Evolutionary conservation across 2,329 filamentous ascomycete species (phyloP).

Genomic region (Venturia pyrina): DNA sequence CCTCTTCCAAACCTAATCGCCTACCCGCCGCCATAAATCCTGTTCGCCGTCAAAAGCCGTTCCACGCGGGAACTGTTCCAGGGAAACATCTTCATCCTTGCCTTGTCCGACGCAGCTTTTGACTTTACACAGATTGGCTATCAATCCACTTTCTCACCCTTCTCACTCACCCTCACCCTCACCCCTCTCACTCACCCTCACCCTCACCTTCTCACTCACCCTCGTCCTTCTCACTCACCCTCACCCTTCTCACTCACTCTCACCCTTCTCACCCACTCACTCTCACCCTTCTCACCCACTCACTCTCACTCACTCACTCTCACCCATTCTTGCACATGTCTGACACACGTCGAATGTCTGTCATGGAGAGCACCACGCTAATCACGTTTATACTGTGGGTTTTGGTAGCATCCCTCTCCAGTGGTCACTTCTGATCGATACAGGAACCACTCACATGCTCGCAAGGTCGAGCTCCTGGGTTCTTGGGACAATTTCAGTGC

Average conservation of each 20-base stretch:
- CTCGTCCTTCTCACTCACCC: too few species aligned
- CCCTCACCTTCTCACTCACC: too few species aligned
- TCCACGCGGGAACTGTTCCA: neutral
- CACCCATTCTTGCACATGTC: neutral
- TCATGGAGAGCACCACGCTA: slow-evolving; percentile 27
- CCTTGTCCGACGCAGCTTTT: too few species aligned
- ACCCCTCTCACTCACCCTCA: too few species aligned
- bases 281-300: too few species aligned
- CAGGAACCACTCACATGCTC: slow-evolving; percentile 44
- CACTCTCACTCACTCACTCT: too few species aligned
- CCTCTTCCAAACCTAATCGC: neutral
- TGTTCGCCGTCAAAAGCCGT: neutral
- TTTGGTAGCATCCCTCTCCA: neutral
- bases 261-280: too few species aligned
- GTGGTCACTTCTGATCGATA: neutral
- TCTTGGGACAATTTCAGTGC: slow-evolving; percentile 92
- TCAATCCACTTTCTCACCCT: too few species aligned
- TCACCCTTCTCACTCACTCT: too few species aligned
- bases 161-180: too few species aligned
- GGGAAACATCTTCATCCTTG: too few species aligned
- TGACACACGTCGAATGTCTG: neutral
- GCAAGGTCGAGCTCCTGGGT: slow-evolving; percentile 70
- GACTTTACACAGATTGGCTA: too few species aligned
- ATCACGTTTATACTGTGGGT: slow-evolving; percentile 27
- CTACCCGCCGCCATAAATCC: neutral